Evolutionary conservation across 129 eudicot genomes (phyloP), one percentile per base, ranked within the genome.

Genomic region (Pseudognaphalium luteoalbum): DNA sequence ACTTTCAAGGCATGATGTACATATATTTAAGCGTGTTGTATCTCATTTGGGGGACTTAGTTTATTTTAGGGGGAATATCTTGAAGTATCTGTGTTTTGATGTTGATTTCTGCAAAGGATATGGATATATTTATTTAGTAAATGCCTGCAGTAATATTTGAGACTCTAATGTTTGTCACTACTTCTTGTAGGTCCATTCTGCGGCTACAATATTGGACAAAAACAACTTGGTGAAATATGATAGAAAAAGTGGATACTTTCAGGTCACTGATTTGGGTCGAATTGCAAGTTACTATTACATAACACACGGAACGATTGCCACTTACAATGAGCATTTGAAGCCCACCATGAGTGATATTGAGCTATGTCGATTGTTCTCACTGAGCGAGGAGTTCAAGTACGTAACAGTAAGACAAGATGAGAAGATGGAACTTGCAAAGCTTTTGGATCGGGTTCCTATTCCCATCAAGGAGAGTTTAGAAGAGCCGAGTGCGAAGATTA

Each of bases 311-410:
- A 88, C 98, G 2, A 90, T 93, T 35, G 84, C 97, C 20, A 94
- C 98, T 7, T 94, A 90, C 84, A 94, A 94, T 64, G 97, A 94
- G 87, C 91, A 94, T 84, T 83, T 94, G 86, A 91, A 89, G 84
- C 96, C 96, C 52, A 94, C 97, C 0, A 94, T 94, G 97, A 93
- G 97, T 54, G 97, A 94, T 73, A 94, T 91, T 34, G 98, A 94
- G 80, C 93, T 94, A 33, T 94, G 98, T 30, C 88, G 93, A 63
- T 69, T 94, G 81, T 94, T 94, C 80, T 94, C 98, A 34, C 96
- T 94, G 70, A 94, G 98, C 65, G 97, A 91, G 64, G 98, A 94
- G 75, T 94, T 94, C 70, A 94, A 94, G 66, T 94, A 88, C 22
- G 97, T 94, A 2, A 87, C 90, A 7, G 98, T 91, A 75, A 87